Evolutionary conservation across 345 rosid genomes (phyloP).

Genomic region (Linum trigynum): DNA sequence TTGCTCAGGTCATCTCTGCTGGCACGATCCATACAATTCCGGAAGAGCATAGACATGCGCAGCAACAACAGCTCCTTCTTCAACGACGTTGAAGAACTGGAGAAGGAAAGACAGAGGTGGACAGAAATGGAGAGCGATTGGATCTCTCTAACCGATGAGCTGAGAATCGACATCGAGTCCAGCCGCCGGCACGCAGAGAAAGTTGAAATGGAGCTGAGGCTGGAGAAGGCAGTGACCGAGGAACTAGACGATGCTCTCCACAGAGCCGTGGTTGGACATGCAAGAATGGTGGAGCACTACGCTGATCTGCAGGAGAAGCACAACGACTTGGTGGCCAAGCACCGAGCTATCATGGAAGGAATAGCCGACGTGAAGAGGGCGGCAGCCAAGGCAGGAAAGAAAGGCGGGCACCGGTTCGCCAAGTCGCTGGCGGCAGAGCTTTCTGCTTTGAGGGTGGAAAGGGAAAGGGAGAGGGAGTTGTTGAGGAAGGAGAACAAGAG

Average conservation of each 20-base stretch:
- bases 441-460: conserved; percentile 64
- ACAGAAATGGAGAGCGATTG: conserved; percentile 97
- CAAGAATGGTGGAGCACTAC: conserved; percentile 90
- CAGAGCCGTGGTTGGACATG: conserved; percentile 86
- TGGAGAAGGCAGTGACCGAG: conserved; percentile 55
- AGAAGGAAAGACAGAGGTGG: conserved; percentile 72
- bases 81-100: conserved; percentile 43
- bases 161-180: conserved; percentile 73
- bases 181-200: conserved; percentile 66
- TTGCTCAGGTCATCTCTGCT: conserved; percentile 64
- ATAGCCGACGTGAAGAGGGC: conserved; percentile 84
- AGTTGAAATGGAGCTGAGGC: conserved; percentile 52
- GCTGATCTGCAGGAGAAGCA: conserved; percentile 82
- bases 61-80: conserved; percentile 6
- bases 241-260: conserved; percentile 84
- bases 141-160: conserved; percentile 83
- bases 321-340: conserved; percentile 58
- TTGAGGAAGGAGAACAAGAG: conserved; percentile 69
- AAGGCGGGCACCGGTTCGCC: conserved; percentile 75
- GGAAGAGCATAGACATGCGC: conserved; percentile 34
- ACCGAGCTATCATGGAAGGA: conserved; percentile 70
- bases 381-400: conserved; percentile 73
- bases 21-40: conserved; percentile 55
- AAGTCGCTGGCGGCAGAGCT: conserved; percentile 69
- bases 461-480: conserved; percentile 66